Evolutionary conservation across 306 rosid genomes (phyloP), one percentile per base, ranked within the genome.

Genomic region (Boehmeria nivea): DNA sequence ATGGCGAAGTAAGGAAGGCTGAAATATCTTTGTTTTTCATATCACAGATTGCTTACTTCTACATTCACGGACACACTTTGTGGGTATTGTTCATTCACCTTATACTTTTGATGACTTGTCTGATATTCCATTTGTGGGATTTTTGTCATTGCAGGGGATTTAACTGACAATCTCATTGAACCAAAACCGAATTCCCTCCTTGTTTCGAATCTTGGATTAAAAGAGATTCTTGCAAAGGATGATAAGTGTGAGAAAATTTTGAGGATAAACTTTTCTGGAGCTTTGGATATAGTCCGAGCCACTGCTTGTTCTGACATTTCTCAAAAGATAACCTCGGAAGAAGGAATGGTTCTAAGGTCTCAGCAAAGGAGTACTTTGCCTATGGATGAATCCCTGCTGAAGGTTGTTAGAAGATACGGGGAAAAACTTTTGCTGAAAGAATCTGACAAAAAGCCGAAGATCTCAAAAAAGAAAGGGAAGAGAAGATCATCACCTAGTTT

Each of bases 361-460:
- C 59, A 72, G n/a, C 76, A 57, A 58, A 55, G 60, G 62, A 67
- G 38, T 71, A 61, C 73, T 40, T 39, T 60, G 60, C 88, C 91
- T 26, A 76, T 87, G 84, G 88, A 78, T 60, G 91, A 66, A 54
- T 61, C 65, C 63, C 73, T 90, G 66, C 64, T 78, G 82, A 80
- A 74, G 46, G 49, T 82, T 47, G 95, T 76, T 53, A 59, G 67
- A 55, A 76, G 46, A 54, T 83, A 78, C 47, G 82, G 91, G 67
- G 88, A 80, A 60, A 76, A 76, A 60, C 57, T 87, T 74, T 23
- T 72, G 67, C 75, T 86, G 51, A 75, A 74, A 67, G 98, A 82
- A 27, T 84, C 87, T 0, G 91, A 90, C 70, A 86, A 65, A 65
- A 75, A 42, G 44, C 88, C 83, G 23, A 84, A 66, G 65, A 51